Conservation (phyloP, 257 asterid species). For the Mentha longifolia region DNA sequence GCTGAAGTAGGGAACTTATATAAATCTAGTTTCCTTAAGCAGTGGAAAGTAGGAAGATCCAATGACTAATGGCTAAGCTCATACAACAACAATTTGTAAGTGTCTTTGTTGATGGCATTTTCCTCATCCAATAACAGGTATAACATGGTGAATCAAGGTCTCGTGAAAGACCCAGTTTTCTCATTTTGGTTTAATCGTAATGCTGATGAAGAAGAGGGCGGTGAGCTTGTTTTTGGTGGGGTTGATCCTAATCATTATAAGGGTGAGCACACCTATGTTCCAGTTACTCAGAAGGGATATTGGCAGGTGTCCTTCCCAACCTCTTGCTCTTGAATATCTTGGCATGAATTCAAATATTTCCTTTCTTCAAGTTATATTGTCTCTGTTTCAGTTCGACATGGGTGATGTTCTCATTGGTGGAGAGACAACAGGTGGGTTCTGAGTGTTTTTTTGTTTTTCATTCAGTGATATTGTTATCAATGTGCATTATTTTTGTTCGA, state of each 20-base stretch:
- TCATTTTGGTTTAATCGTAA: conserved; percentile 88
- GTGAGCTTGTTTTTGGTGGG: conserved; percentile 93
- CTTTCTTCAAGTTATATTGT: conserved; percentile 23
- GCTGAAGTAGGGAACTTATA: background rate
- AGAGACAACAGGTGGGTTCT: conserved; percentile 68
- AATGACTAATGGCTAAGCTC: background rate
- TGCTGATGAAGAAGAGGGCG: conserved; percentile 68
- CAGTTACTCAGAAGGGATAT: conserved; percentile 84
- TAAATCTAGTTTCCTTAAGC: background rate
- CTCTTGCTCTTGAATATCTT: conserved; percentile 3
- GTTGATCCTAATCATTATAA: conserved; percentile 75
- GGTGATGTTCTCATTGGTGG: conserved; percentile 81
- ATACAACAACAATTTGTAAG: background rate
- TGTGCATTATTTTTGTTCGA: background rate
- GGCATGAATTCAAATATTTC: conserved; percentile 15
- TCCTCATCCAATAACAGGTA: conserved; percentile 53
- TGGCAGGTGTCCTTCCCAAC: conserved; percentile 71
- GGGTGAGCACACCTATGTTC: conserved; percentile 83
- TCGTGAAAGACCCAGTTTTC: conserved; percentile 68
- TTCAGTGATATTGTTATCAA: no score
- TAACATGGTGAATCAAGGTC: conserved; percentile 78
- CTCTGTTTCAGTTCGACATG: conserved; percentile 70
- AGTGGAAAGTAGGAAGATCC: background rate
- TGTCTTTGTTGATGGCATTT: background rate
- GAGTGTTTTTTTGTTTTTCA: conserved; percentile 14